Evolutionary conservation across 2,329 filamentous ascomycete genomes (phyloP).

Genomic region (Taxawa tesnikishii): DNA sequence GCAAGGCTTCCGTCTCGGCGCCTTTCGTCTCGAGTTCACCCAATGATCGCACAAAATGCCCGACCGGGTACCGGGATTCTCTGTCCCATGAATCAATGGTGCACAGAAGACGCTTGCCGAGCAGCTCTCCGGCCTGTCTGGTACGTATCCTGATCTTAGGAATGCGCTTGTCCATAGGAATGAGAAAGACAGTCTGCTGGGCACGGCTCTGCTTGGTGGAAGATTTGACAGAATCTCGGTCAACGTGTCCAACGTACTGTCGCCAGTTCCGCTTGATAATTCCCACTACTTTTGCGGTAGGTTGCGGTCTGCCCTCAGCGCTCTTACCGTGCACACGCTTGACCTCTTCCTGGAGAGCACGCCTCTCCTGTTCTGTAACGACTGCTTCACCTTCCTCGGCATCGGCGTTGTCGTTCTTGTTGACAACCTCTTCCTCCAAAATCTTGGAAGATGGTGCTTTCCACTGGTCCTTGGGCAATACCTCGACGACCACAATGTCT

Average conservation of each 20-base stretch:
- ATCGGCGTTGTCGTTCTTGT: slow-evolving; percentile 88
- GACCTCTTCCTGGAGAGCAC: slow-evolving; percentile 81
- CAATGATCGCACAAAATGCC: slow-evolving; percentile 85
- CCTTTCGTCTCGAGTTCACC: slow-evolving; percentile 92
- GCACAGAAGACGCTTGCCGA: slow-evolving; percentile 84
- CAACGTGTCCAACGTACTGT: slow-evolving; percentile 93
- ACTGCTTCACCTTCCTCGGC: slow-evolving; percentile 59
- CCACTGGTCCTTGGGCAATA: slow-evolving; percentile 91
- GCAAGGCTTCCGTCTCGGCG: slow-evolving; percentile 89
- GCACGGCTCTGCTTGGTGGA: slow-evolving; percentile 64
- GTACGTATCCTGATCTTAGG: slow-evolving; percentile 93
- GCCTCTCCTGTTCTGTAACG: slow-evolving; percentile 79
- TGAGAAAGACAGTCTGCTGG: slow-evolving; percentile 85
- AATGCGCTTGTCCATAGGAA: slow-evolving; percentile 96
- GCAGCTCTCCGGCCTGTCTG: slow-evolving; percentile 72
- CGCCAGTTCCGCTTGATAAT: slow-evolving; percentile 94
- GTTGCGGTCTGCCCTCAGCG: slow-evolving; percentile 67
- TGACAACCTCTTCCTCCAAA: slow-evolving; percentile 83
- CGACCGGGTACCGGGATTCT: slow-evolving; percentile 81
- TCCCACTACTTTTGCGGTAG: slow-evolving; percentile 84
- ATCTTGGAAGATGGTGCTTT: slow-evolving; percentile 93
- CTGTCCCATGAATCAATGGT: slow-evolving; percentile 93
- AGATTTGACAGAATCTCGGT: slow-evolving; percentile 69
- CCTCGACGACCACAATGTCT: slow-evolving; percentile 84
- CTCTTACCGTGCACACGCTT: slow-evolving; percentile 69